phyloP scores from a whole-genome alignment of 108 stramenopile genomes.

The Cyclostephanos tholiformis region DNA sequence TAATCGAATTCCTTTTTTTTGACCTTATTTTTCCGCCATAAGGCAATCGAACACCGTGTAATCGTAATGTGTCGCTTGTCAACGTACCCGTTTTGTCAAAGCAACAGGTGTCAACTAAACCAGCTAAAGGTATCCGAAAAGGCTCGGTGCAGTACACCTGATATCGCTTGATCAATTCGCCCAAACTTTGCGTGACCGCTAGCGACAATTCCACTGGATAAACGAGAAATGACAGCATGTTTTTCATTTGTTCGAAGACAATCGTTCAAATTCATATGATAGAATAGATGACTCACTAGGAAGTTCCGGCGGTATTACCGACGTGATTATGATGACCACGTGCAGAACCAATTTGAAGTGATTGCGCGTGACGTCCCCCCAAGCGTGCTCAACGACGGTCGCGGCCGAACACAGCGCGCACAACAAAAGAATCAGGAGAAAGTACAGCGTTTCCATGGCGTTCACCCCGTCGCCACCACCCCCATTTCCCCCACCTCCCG shows the following conservation, averaged over 20 bases:
- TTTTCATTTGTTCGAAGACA: not conserved
- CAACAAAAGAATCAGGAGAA: conserved; percentile 83
- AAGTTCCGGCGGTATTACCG: conserved; percentile 95
- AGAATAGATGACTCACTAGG: not conserved
- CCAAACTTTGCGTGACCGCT: conserved; percentile 93
- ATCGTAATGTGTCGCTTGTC: conserved; percentile 90
- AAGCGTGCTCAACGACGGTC: conserved; percentile 84
- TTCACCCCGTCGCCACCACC: conserved; percentile 69
- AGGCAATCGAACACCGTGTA: conserved; percentile 75
- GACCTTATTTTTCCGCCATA: conserved; percentile 5
- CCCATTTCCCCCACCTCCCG: conserved; percentile 34
- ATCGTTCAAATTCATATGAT: not conserved
- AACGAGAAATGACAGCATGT: not conserved
- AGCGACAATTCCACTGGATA: conserved; percentile 94
- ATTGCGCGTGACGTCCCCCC: conserved; percentile 81
- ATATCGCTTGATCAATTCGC: conserved; percentile 70
- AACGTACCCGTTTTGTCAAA: conserved; percentile 99
- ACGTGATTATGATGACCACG: conserved; percentile 96
- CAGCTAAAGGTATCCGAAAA: conserved; percentile 95
- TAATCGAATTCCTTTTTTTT: not conserved
- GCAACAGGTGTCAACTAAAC: conserved; percentile 89
- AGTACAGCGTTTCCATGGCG: conserved; percentile 87
- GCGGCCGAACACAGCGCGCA: conserved; percentile 86
- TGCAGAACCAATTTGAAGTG: conserved; percentile 93
- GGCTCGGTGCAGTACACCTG: conserved; percentile 96